Evolutionary conservation across 2,329 filamentous ascomycete genomes (phyloP), one percentile per base, ranked within the genome.

Genomic region (Sporothrix pallida): DNA sequence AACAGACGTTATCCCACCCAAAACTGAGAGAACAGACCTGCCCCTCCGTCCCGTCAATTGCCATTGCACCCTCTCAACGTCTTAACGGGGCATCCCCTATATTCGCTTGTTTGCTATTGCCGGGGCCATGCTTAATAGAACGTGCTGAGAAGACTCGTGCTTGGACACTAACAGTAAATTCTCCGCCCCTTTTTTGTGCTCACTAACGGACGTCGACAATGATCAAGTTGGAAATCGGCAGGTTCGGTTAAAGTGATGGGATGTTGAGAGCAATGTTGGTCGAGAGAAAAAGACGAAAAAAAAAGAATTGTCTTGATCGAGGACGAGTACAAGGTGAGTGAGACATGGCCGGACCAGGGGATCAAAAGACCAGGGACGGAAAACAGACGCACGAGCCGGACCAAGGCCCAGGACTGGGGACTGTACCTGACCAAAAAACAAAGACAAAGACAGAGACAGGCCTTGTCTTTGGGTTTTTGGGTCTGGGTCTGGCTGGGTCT

Each of bases 101-200:
- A 67, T 67, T 48, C 42, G 62, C 62, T 48, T 67, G 42, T 26
- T 48, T 67, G 62, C 3, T 67, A 67, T 67, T 67, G 62, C 20
- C 42, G 2, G n/a, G 60, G 9, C 17, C 31, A 37, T 37, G 31
- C 31, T 37, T 5, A 37, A 37, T 7, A 37, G 31, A 37, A 37
- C 31, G 31, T 37, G 7, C 31, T 6, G 31, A 5, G 31, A 37
- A 7, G 31, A 37, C 31, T 37, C 31, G 31, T 37, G 31, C 31
- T 37, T 37, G 31, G 7, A 37, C 31, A 37, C 2, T 37, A 37
- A 37, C 3, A 37, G 31, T 37, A 37, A 37, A 37, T 37, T 26
- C 37, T n/a, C 56, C 56, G 26, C 54, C 54, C 23, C 13, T 58
- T 37, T 60, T 60, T 37, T 9, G 26, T 60, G 56, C 56, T 60